Conservation (phyloP, 1,284 basidiomycete species). For the Pseudozyma pruni region DNA sequence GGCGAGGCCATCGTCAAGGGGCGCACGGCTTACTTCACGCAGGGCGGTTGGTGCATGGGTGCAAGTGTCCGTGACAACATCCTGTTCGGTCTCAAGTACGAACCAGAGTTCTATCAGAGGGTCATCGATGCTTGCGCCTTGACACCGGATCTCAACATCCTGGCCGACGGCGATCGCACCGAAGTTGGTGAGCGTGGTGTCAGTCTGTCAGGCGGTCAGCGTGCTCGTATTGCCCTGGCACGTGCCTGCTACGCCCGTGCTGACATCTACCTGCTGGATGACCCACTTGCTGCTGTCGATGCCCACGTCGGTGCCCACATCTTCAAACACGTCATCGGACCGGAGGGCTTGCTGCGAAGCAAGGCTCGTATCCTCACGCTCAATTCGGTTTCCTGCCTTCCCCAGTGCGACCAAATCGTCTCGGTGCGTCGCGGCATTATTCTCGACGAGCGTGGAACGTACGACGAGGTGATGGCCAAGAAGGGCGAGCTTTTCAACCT, state of each 20-base stretch:
- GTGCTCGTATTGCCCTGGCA: conserved; percentile 78
- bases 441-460: conserved; percentile 75
- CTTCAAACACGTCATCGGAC: conserved; percentile 64
- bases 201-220: conserved; percentile 73
- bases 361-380: conserved; percentile 67
- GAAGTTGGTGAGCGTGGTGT: conserved; percentile 72
- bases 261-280: conserved; percentile 77
- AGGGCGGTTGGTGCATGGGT: conserved; percentile 91
- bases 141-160: conserved; percentile 75
- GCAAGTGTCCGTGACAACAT: conserved; percentile 74
- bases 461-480: conserved; percentile 73
- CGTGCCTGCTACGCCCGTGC: conserved; percentile 78
- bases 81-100: conserved; percentile 69
- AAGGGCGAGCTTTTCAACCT: conserved; percentile 73
- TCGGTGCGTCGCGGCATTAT: conserved; percentile 78
- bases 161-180: conserved; percentile 81
- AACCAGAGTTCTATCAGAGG: conserved; percentile 72
- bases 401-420: conserved; percentile 75
- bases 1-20: conserved; percentile 60
- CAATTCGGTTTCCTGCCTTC: conserved; percentile 71
- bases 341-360: conserved; percentile 49
- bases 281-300: conserved; percentile 76
- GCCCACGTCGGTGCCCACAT: conserved; percentile 67
- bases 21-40: conserved; percentile 79
- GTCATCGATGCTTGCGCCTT: conserved; percentile 56